A percentile compares a stretch with the other conserved stretches of the same genome.
Evolutionary conservation across 768 basidiomycete genomes (phyloP).

Genomic region (Lactifluus volemus): DNA sequence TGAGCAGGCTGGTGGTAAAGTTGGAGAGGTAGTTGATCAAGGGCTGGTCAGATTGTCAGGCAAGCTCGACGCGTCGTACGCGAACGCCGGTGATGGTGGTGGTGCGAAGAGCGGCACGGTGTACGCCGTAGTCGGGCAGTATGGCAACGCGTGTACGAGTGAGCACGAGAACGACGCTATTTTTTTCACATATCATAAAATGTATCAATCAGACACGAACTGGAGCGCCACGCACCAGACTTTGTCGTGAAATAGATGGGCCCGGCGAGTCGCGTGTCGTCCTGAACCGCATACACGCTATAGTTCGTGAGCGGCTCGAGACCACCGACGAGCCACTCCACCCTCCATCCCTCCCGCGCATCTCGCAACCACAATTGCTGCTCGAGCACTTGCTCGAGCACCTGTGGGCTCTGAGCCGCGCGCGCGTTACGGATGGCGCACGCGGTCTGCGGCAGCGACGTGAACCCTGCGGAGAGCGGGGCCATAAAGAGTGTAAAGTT

Average conservation of each 20-base stretch:
- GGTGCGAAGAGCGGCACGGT: conserved; percentile 57
- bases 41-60: conserved; percentile 37
- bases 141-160: conserved; percentile 61
- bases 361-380: conserved; percentile 51
- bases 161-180: conserved; percentile 61
- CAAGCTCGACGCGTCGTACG: conserved; percentile 44
- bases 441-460: conserved; percentile 43
- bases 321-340: conserved; percentile 55
- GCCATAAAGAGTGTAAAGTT: conserved; percentile 51
- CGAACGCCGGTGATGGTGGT: conserved; percentile 32
- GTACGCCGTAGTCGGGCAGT: conserved; percentile 64
- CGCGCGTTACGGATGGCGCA: conserved; percentile 42
- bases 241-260: conserved; percentile 73
- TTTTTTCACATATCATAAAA: background rate
- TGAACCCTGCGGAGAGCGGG: conserved; percentile 36
- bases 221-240: conserved; percentile 29
- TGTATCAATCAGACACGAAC: background rate
- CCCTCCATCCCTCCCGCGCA: conserved; percentile 46
- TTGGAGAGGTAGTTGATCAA: conserved; percentile 56
- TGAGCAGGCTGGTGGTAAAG: conserved; percentile 64
- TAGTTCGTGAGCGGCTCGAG: conserved; percentile 67
- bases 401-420: conserved; percentile 2
- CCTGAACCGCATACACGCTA: conserved; percentile 58
- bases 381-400: conserved; percentile 28
- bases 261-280: conserved; percentile 47